These are phyloP conservation scores for Leccinum arenicola DNA, from an alignment of 768 basidiomycete species.

Conservation along the genomic window DNA sequence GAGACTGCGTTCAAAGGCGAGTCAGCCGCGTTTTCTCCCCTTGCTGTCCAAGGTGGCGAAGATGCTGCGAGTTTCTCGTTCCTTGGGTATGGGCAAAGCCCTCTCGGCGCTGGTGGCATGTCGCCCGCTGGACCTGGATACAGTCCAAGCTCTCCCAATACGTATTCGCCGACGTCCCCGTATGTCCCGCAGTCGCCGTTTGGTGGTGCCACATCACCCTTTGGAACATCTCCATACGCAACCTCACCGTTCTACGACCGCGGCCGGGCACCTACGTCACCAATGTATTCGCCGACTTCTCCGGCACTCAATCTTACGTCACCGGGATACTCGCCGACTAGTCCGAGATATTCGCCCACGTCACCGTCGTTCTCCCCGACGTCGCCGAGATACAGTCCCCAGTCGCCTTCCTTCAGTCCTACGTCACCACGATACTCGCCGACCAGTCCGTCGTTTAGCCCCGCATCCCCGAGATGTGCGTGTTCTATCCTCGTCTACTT, in stretches of 20 bases:
- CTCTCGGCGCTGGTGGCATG: slow-evolving; percentile 80
- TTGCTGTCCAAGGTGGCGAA: slow-evolving; percentile 83
- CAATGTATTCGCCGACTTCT: slow-evolving; percentile 86
- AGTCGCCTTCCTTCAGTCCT: slow-evolving; percentile 87
- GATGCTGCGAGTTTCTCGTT: slow-evolving; percentile 75
- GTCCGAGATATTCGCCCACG: slow-evolving; percentile 83
- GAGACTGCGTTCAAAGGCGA: slow-evolving; percentile 78
- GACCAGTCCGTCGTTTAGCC: slow-evolving; percentile 88
- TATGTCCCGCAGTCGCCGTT: slow-evolving; percentile 86
- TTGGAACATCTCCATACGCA: slow-evolving; percentile 75
- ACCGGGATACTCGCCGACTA: slow-evolving; percentile 65
- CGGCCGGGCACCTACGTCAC: slow-evolving; percentile 67
- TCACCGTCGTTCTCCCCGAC: slow-evolving; percentile 85
- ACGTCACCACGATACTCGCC: slow-evolving; percentile 90
- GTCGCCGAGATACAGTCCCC: slow-evolving; percentile 81
- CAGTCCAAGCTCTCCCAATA: slow-evolving; percentile 88
- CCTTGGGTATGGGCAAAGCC: slow-evolving; percentile 81
- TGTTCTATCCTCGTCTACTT: slow-evolving; percentile 10
- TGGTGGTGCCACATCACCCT: slow-evolving; percentile 78
- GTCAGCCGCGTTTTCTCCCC: slow-evolving; percentile 90
- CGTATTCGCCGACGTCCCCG: slow-evolving; percentile 87
- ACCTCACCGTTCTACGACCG: slow-evolving; percentile 82
- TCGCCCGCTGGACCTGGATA: slow-evolving; percentile 87
- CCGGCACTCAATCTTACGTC: slow-evolving; percentile 81
- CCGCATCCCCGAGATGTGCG: slow-evolving; percentile 89